Evolutionary conservation across 2,329 filamentous ascomycete genomes (phyloP), one percentile per base, ranked within the genome.

Genomic region (Penicillium digitatum): DNA sequence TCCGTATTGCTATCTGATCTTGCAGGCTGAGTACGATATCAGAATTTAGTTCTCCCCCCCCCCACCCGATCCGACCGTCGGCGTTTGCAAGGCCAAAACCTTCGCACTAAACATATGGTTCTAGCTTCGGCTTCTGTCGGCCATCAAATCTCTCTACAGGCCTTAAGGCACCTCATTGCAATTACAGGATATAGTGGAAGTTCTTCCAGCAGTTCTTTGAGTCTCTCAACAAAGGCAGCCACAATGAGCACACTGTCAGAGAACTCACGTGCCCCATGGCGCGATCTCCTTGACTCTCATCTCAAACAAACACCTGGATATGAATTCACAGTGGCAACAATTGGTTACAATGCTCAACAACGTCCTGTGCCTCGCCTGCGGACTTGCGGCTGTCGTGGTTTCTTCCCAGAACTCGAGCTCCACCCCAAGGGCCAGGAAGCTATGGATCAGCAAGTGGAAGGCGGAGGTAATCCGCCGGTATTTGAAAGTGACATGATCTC

Each of bases 331-430:
- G 56, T 72, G 12, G 58, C 64, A 6, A 70, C 69, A 6, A 49
- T 70, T 20, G 59, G 51, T 3, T 38, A 55, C 37, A 56, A 63
- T 49, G 43, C 58, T 9, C 29, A 60, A 2, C 46, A 59, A 16
- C 58, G 51, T 2, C 57, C 66, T 14, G 58, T 69, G 3, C 71
- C 71, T 12, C 70, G 71, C 46, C 60, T 67, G 11, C 69, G 71
- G n/a, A 91, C 85, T 66, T 94, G 92, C 74, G 85, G 96, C 66
- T 93, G 85, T 75, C 87, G 93, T 57, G 90, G 91, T 63, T 86
- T 95, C 75, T 96, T 89, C 84, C 86, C 85, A 0, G 80, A 82
- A 52, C 78, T 74, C 1, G 52, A 67, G 3, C 67, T 95, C 1
- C 86, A 87, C 4, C 89, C 92, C 73, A 82, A 84, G 40, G 84